phyloP scores from a whole-genome alignment of 768 basidiomycete genomes.

The Termitomyces sp. region DNA sequence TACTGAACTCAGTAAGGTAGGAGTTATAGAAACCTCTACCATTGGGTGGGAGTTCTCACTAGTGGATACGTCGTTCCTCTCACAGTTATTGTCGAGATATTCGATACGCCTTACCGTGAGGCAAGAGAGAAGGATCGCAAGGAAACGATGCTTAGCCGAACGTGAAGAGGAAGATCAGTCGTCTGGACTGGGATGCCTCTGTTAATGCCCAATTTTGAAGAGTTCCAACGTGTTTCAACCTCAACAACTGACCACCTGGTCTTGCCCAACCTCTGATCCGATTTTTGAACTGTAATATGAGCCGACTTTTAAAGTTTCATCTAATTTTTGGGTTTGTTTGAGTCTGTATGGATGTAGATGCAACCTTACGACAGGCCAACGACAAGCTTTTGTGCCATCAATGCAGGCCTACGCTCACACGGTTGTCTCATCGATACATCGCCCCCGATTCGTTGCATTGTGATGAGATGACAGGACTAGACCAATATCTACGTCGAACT shows the following conservation, averaged over 20 bases:
- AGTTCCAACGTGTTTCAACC: neutral
- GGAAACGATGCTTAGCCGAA: constrained; percentile 25
- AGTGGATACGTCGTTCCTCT: neutral
- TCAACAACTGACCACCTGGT: neutral
- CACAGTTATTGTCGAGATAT: constrained; percentile 34
- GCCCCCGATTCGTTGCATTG: neutral
- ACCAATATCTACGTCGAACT: neutral
- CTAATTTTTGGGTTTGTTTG: neutral
- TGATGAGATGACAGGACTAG: neutral
- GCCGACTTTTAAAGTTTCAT: neutral
- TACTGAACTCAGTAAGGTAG: constrained; percentile 67
- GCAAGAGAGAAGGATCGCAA: constrained; percentile 39
- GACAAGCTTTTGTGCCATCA: neutral
- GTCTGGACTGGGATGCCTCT: neutral
- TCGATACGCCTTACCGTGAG: constrained; percentile 41
- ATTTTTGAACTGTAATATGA: neutral
- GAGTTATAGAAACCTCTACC: neutral
- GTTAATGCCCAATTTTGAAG: neutral
- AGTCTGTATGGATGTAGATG: neutral
- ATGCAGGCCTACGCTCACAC: neutral
- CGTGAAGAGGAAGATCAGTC: neutral
- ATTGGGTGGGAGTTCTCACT: neutral
- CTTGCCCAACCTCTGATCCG: neutral
- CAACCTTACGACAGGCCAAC: neutral
- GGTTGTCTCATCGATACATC: neutral